A percentile compares a stretch with the other conserved stretches of the same genome.
These are phyloP conservation scores for Stachybotrys echinatus DNA, from an alignment of 2,329 filamentous ascomycete genomes.

Conservation along the genomic window DNA sequence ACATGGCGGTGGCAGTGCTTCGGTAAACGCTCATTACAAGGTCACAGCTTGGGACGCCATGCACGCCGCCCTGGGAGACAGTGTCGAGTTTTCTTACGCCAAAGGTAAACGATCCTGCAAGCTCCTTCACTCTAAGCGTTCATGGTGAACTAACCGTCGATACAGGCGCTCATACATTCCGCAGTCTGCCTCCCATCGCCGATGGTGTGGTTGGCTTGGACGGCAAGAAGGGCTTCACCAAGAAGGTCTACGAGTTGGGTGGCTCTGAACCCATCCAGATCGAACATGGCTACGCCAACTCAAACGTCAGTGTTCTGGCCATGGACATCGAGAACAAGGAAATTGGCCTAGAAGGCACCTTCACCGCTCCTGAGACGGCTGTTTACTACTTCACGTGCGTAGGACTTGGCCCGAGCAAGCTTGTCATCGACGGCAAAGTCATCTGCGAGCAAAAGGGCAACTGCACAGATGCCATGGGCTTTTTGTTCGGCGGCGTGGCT, in stretches of 20 bases:
- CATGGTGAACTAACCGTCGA: conserved; percentile 6
- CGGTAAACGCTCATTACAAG: conserved; percentile 27
- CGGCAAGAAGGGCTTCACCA: conserved; percentile 24
- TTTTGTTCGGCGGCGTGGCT: conserved; percentile 22
- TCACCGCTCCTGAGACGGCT: conserved; percentile 21
- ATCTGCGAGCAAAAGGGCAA: conserved; percentile 24
- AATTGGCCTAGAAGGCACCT: conserved; percentile 22
- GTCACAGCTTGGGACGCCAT: conserved; percentile 28
- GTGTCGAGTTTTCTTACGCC: conserved; percentile 21
- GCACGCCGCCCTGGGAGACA: conserved; percentile 17
- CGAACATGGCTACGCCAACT: conserved; percentile 16
- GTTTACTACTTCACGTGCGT: conserved; percentile 25
- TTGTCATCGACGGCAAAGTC: conserved; percentile 23
- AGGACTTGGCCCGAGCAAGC: conserved; percentile 22
- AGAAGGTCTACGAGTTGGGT: conserved; percentile 20
- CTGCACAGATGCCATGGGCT: conserved; percentile 26
- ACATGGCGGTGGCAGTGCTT: conserved; percentile 32
- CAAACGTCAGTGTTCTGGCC: conserved; percentile 15
- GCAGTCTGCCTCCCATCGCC: conserved; percentile 15
- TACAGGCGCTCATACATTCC: conserved; percentile 19
- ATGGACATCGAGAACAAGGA: conserved; percentile 18
- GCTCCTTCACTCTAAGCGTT: conserved; percentile 12
- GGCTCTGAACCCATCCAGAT: conserved; percentile 16
- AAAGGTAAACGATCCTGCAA: conserved; percentile 10
- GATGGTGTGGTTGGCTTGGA: conserved; percentile 23